Evolutionary conservation across 169 alveolate genomes (phyloP), one percentile per base, ranked within the genome.

Genomic region (Cryptosporidium ryanae): DNA sequence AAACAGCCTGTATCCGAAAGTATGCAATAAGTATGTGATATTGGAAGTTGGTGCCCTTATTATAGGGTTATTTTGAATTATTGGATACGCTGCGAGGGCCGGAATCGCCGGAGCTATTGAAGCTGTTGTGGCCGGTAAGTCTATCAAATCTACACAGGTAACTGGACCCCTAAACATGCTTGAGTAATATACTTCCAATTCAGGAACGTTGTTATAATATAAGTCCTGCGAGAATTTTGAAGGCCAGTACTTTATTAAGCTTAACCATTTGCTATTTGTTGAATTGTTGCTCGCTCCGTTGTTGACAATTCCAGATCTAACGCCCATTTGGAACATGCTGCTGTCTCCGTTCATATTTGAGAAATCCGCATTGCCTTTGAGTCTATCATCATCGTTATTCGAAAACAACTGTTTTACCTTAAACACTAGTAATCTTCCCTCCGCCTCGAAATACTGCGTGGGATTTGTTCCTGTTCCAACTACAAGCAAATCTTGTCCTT

Each of bases 101-200:
- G 87, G 87, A 23, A 76, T 76, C n/a, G 87, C 70, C 7, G 87
- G 87, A n/a, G 87, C 87, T 32, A 76, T 43, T 46, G 71, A 63
- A 59, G 87, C 68, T 17, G 87, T 76, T 52, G 87, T 76, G 38
- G 87, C 87, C 25, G 87, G 87, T 55, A 76, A 59, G 23, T 76
- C 50, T 25, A 76, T 61, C 18, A 76, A 44, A 61, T 76, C 87
- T 1, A 76, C 87, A 52, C 64, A 55, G 2, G 87, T 76, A 43
- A 76, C 87, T 3, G 87, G 87, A 1, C 87, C 87, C 25, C 87
- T 55, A 59, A 57, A 76, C 71, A 76, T 61, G 29, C 64, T 76
- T 57, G 46, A 65, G 13, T 57, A 76, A 21, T 31, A 76, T 12
- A 48, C 18, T 3, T 76, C 71, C 17, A 76, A 34, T n/a, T 38